A percentile compares a stretch with the other conserved stretches of the same genome.
Conservation (phyloP, 176 grass and related monocot genomes). For the Aegilops sharonensis region DNA sequence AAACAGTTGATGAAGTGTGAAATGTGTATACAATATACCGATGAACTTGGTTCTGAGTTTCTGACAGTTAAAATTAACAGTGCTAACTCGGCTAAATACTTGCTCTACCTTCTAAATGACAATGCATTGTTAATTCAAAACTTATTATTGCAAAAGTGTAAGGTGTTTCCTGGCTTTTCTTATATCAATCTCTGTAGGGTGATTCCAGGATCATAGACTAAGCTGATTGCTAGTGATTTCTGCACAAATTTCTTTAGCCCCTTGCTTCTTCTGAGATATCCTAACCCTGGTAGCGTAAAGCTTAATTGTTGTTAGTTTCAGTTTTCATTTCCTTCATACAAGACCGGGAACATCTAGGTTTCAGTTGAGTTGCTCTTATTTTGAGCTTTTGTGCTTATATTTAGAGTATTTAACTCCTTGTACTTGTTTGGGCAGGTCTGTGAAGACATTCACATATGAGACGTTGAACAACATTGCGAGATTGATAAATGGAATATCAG, state of each 20-base stretch:
- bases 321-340: neutral
- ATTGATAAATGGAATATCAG: slow-evolving; percentile 95
- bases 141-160: neutral
- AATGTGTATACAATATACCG: neutral
- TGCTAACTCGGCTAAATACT: slow-evolving; percentile 4
- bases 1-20: slow-evolving; percentile 17
- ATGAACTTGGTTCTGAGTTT: neutral
- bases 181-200: neutral
- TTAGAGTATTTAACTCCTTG: slow-evolving; percentile 14
- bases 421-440: slow-evolving; percentile 58
- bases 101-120: neutral
- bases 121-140: neutral
- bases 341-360: neutral
- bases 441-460: slow-evolving; percentile 98
- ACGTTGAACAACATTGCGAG: slow-evolving; percentile 91
- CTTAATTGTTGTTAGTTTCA: neutral
- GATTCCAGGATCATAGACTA: slow-evolving; percentile 2
- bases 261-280: neutral
- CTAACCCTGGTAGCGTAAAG: neutral
- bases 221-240: neutral
- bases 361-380: slow-evolving; percentile 13
- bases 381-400: neutral
- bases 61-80: slow-evolving; percentile 7
- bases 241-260: neutral
- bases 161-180: neutral